Conservation (phyloP, 805 yeast genomes). For the Wickerhamiella australiensis region DNA sequence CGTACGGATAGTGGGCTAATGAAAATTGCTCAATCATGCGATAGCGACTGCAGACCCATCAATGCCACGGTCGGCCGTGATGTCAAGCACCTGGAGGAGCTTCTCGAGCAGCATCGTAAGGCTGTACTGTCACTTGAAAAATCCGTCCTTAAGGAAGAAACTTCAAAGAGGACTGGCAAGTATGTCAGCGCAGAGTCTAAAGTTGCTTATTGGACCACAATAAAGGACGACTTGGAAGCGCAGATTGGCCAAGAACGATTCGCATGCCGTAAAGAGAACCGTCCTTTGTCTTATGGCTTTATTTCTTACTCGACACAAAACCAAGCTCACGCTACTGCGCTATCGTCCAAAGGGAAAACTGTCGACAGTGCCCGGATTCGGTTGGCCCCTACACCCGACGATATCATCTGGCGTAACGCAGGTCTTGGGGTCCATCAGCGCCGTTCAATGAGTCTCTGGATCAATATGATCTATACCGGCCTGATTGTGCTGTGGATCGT, state of each 20-base stretch:
- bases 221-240: slow-evolving; percentile 17
- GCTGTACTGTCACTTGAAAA: slow-evolving; percentile 23
- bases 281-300: slow-evolving; percentile 26
- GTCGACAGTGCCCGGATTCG: slow-evolving; percentile 17
- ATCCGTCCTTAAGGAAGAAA: neutral
- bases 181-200: neutral
- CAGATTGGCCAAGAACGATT: slow-evolving; percentile 21
- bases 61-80: slow-evolving; percentile 24
- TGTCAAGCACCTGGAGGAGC: slow-evolving; percentile 21
- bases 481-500: slow-evolving; percentile 30
- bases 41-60: neutral
- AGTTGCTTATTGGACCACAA: slow-evolving; percentile 16
- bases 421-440: slow-evolving; percentile 24
- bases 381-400: slow-evolving; percentile 29
- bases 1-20: slow-evolving; percentile 24
- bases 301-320: slow-evolving; percentile 23
- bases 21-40: slow-evolving; percentile 7
- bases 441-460: slow-evolving; percentile 25
- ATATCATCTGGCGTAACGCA: slow-evolving; percentile 30
- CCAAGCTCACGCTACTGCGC: slow-evolving; percentile 23
- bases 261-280: slow-evolving; percentile 12
- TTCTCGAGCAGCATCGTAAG: slow-evolving; percentile 22
- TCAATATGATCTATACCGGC: slow-evolving; percentile 25
- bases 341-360: slow-evolving; percentile 5
- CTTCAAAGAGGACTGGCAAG: neutral